Evolutionary conservation across 768 basidiomycete genomes (phyloP), one percentile per base, ranked within the genome.

Genomic region (Leccinum truebloodii): DNA sequence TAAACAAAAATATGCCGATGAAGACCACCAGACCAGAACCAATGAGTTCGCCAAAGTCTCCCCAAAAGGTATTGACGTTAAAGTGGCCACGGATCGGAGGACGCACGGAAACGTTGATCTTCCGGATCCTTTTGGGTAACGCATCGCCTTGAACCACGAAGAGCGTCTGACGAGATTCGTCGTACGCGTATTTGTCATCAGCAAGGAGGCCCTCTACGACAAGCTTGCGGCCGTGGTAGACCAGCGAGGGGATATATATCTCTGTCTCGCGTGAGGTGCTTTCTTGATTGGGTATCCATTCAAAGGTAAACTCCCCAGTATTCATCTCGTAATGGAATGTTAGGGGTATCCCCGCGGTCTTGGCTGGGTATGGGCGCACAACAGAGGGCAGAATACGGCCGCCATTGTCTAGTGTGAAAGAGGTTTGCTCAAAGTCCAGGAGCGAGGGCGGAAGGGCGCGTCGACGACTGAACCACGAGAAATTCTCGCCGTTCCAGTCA

Each of bases 401-500:
- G 3, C 95, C 95, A 50, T 88, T 87, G 71, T 98, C 94, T 34
- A 95, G 80, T 6, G 86, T 84, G n/a, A 82, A 78, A 3, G 86
- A 81, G 20, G 77, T 77, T 72, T 91, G 90, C 9, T 82, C 80
- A 58, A 82, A 80, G 63, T 81, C 81, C 13, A 89, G 78, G 44
- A 86, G 69, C 0, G 81, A 81, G 0, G 80, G 69, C 1, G 83
- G 88, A 54, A 85, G 76, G 1, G 82, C 86, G 16, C 88, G 84
- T 37, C 72, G 75, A 48, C 78, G 76, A 67, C 86, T 86, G 81
- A 94, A 98, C 92, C 93, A 97, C 1, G 93, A 94, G 71, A 99
- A 98, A 76, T 95, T 97, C 75, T 99, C 95, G 56, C 91, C 93
- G 67, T 95, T 96, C 95, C 95, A 97, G 71, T 87, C 75, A 71